Base-by-base conservation (phyloP, 2,329 filamentous ascomycete genomes). In the Penicillium sp. region DNA sequence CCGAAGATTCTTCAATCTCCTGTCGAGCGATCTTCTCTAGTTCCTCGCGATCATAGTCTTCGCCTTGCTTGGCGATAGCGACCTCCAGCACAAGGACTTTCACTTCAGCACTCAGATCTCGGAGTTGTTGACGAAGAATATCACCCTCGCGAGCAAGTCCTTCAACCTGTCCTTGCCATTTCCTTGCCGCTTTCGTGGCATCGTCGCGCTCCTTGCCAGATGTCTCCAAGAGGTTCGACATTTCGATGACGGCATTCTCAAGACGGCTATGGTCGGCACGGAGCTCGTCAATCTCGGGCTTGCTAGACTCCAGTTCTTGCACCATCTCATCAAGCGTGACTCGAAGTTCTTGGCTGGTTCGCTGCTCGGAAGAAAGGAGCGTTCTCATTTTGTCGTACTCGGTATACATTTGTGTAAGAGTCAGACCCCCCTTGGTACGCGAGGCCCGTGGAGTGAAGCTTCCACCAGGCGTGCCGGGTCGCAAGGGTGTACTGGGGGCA, bases 31-130 rank as follows among this genome's bases (percentile, higher is more conserved):
- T 81, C 60, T 88, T 87, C 71, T 95, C 86, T 33, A 96, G 82
- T 55, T 91, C 88, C 43, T 85, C 79, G 19, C 85, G 84, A 62
- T 96, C 90, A 57, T 91, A 87, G 0, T 88, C 75, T 21, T 92
- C 93, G 71, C 90, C 89, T 66, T 96, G 90, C 51, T 87, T 85
- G 52, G 73, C 55, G 18, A 90, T 86, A 66, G 95, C 88, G 53
- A 92, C 83, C 72, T 96, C 93, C 73, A 95, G 90, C 4, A 97
- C 82, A 5, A 99, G 83, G 68, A 96, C 87, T 71, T 96, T 95
- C 60, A 97, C 85, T 72, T 99, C 92, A 1, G 89, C 87, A 65
- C 92, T 92, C 18, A 96, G 82, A 71, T 97, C 94, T 29, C 93
- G 89, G 8, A 97, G 80, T 70, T 97, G 92, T 61, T 92, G 90